Conservation (phyloP, 169 alveolate genomes). For the Plasmodium malariae region DNA sequence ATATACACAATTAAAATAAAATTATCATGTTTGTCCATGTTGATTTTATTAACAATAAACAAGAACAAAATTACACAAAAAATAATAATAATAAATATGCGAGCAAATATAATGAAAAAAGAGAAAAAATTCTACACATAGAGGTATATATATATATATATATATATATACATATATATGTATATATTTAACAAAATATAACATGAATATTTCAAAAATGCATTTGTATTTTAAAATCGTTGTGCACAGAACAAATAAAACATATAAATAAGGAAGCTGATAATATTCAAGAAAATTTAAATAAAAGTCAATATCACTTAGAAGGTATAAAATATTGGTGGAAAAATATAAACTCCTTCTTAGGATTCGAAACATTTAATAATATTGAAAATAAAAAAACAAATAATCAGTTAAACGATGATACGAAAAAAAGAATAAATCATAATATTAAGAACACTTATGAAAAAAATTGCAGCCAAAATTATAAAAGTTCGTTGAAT, state of each 20-base stretch:
- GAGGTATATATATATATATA: neutral
- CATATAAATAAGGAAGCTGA: slow-evolving; percentile 70
- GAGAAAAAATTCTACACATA: too few relatives aligned
- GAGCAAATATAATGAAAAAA: too few relatives aligned
- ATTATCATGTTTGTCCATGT: too few relatives aligned
- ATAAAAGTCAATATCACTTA: slow-evolving; percentile 72
- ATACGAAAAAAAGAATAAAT: slow-evolving; percentile 10
- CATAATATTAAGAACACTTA: slow-evolving; percentile 31
- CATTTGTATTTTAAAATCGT: slow-evolving; percentile 16
- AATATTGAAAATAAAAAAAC: slow-evolving; percentile 49
- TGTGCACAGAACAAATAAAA: slow-evolving; percentile 67
- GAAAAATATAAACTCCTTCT: slow-evolving; percentile 63
- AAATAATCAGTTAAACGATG: slow-evolving; percentile 15
- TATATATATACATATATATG: neutral
- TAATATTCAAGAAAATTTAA: slow-evolving; percentile 45
- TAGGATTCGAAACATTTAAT: slow-evolving; percentile 41
- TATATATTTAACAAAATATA: neutral
- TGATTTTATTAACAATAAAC: too few relatives aligned
- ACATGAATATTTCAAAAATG: neutral
- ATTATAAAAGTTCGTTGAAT: slow-evolving; percentile 8
- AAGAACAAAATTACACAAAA: too few relatives aligned
- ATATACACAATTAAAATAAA: too few relatives aligned
- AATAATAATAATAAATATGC: too few relatives aligned
- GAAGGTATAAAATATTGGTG: slow-evolving; percentile 76
- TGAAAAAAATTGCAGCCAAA: slow-evolving; percentile 8